Base-by-base conservation (phyloP, 2,329 filamentous ascomycete genomes). In the Aureobasidium sp. region DNA sequence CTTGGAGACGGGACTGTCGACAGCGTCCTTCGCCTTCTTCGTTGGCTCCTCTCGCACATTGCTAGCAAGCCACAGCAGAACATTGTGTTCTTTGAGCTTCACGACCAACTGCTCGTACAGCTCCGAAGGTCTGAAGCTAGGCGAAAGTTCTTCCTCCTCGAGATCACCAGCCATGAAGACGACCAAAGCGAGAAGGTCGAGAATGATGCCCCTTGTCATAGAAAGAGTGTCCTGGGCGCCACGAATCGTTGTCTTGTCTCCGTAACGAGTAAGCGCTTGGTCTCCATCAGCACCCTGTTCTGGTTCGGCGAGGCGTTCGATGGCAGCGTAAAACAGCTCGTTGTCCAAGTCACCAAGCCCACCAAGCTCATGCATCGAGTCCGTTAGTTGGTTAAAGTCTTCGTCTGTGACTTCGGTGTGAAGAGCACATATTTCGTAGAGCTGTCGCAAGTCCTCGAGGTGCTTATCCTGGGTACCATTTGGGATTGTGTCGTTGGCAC, bases 151-250 rank as follows among this genome's bases (percentile, higher is more conserved):
- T 43, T 87, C 84, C 65, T 85, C 83, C 61, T 92, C 88, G 57
- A 89, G 82, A 69, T 94, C 90, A 40, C 86, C 86, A 70, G 94
- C 88, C 80, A 97, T 87, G 71, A 96, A 91, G 10, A 94, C 81
- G 17, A 95, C 79, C 7, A 99, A 80, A 2, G 94, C 81, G 2
- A 97, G 77, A 61, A 97, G 83, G 68, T 93, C 90, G 64, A 95
- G 84, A 54, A 95, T 84, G 9, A 94, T 78, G 62, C 84, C 84
- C 74, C 85, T 86, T 62, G 88, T 87, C 33, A 89, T 74, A 54
- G 87, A 81, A 7, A 94, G 81, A 13, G 83, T 87, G 69, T 97
- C 91, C 68, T 93, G 88, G 0, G 89, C 84, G 7, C 90, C 87
- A 63, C 85, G 86, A 11, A 95, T 82, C 15, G 91, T 78, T 1